Percentiles rank a stretch among this genome's conserved stretches.
phyloP scores from a whole-genome alignment of 768 basidiomycete genomes.

The Russula emetica region DNA sequence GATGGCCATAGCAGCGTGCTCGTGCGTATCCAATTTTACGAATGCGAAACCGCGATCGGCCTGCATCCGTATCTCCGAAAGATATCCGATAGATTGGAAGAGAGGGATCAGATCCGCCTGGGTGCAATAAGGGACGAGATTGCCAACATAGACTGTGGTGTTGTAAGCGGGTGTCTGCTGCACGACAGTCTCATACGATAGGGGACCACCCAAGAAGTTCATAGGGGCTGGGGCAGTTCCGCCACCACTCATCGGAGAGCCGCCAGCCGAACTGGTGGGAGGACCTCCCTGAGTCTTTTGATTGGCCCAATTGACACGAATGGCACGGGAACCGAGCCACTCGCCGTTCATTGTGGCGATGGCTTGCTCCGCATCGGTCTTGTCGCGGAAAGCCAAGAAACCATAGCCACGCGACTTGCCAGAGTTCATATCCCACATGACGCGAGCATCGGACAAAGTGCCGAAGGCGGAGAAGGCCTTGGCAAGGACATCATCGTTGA shows the following conservation, averaged over 20 bases:
- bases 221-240: slow-evolving; percentile 80
- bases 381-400: slow-evolving; percentile 97
- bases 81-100: slow-evolving; percentile 98
- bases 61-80: slow-evolving; percentile 99
- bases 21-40: slow-evolving; percentile 97
- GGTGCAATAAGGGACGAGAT: slow-evolving; percentile 94
- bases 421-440: slow-evolving; percentile 99
- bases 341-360: slow-evolving; percentile 99
- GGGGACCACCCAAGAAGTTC: slow-evolving; percentile 84
- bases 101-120: slow-evolving; percentile 97
- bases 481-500: slow-evolving; percentile 93
- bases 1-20: slow-evolving; percentile 97
- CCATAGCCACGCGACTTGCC: slow-evolving; percentile 98
- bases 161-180: slow-evolving; percentile 92
- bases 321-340: slow-evolving; percentile 97
- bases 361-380: slow-evolving; percentile 98
- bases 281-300: slow-evolving; percentile 86
- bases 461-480: slow-evolving; percentile 99
- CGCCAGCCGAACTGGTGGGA: slow-evolving; percentile 15
- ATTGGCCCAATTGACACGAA: slow-evolving; percentile 99
- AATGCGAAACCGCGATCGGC: slow-evolving; percentile 98
- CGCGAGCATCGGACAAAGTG: slow-evolving; percentile 92
- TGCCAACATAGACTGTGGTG: slow-evolving; percentile 96
- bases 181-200: slow-evolving; percentile 91
- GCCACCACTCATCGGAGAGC: slow-evolving; percentile 31